Conservation (phyloP, 129 eudicot genomes). For the Ambrosia trifida region DNA sequence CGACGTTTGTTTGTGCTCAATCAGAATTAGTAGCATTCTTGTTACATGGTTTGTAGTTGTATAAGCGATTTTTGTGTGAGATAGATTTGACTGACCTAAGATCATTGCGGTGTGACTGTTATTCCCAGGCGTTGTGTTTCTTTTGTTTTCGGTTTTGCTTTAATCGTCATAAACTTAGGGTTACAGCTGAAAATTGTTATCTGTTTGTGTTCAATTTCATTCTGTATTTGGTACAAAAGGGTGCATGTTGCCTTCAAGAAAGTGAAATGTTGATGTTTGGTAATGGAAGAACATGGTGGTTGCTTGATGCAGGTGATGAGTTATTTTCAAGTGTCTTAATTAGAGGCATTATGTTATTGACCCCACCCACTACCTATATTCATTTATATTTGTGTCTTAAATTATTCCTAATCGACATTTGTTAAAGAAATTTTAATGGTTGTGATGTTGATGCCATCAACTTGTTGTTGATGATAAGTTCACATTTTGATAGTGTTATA, state of each 20-base stretch:
- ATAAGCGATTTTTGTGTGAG: constrained; percentile 12
- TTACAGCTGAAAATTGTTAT: not conserved
- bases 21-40: not conserved
- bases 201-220: not conserved
- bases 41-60: not conserved
- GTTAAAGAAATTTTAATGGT: constrained; percentile 10
- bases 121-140: not conserved
- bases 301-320: constrained; percentile 28
- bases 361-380: constrained; percentile 26
- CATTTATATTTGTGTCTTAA: constrained; percentile 16
- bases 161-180: not conserved
- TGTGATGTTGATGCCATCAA: constrained; percentile 31
- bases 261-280: constrained; percentile 26
- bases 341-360: constrained; percentile 31
- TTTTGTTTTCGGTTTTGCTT: not conserved
- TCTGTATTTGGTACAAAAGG: constrained; percentile 7
- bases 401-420: constrained; percentile 21
- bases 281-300: constrained; percentile 30
- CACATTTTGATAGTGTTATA: constrained; percentile 18
- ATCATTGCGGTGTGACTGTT: not conserved
- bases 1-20: constrained; percentile 1
- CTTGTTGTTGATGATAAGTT: constrained; percentile 23
- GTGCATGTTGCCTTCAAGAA: constrained; percentile 14
- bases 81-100: not conserved
- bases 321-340: constrained; percentile 23